A percentile compares a stretch with the other conserved stretches of the same genome.
Conservation (phyloP, 1,284 basidiomycete species). For the Ustilago xerochloae region DNA sequence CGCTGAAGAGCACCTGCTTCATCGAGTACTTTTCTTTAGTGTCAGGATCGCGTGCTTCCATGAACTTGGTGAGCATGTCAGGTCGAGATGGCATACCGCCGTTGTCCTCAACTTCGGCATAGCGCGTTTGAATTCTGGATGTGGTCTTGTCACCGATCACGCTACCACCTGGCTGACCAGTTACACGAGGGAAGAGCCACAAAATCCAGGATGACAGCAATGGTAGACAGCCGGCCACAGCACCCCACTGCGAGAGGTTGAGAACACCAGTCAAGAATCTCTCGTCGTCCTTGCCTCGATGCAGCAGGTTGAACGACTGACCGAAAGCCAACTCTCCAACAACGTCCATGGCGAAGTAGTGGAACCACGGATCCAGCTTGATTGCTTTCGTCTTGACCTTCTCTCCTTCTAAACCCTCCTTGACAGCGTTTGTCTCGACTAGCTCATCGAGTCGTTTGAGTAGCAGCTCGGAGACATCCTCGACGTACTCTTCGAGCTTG, state of each 20-base stretch:
- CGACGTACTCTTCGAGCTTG: slow-evolving; percentile 58
- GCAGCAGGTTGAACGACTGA: slow-evolving; percentile 43
- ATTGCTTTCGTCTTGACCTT: slow-evolving; percentile 27
- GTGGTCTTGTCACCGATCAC: slow-evolving; percentile 49
- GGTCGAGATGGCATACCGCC: slow-evolving; percentile 30
- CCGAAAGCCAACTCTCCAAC: slow-evolving; percentile 58
- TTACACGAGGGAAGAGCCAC: slow-evolving; percentile 40
- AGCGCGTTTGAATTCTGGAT: slow-evolving; percentile 44
- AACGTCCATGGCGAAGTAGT: slow-evolving; percentile 60
- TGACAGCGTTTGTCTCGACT: slow-evolving; percentile 25
- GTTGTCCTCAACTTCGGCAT: slow-evolving; percentile 42
- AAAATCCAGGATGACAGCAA: slow-evolving; percentile 31
- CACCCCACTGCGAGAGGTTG: slow-evolving; percentile 58
- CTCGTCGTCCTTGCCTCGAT: slow-evolving; percentile 38
- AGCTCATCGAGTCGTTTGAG: slow-evolving; percentile 42
- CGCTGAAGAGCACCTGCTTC: slow-evolving; percentile 41
- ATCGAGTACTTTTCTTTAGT: slow-evolving; percentile 37
- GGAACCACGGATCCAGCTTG: slow-evolving; percentile 52
- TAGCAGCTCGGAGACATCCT: slow-evolving; percentile 44
- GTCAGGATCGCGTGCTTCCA: slow-evolving; percentile 48
- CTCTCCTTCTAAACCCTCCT: neutral
- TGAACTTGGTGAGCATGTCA: slow-evolving; percentile 58
- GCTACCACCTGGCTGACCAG: slow-evolving; percentile 50
- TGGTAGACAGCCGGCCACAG: slow-evolving; percentile 47
- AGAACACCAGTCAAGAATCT: slow-evolving; percentile 48